These are phyloP conservation scores for Rhizopogon parksii DNA, from an alignment of 1,284 basidiomycete species.

Conservation along the genomic window DNA sequence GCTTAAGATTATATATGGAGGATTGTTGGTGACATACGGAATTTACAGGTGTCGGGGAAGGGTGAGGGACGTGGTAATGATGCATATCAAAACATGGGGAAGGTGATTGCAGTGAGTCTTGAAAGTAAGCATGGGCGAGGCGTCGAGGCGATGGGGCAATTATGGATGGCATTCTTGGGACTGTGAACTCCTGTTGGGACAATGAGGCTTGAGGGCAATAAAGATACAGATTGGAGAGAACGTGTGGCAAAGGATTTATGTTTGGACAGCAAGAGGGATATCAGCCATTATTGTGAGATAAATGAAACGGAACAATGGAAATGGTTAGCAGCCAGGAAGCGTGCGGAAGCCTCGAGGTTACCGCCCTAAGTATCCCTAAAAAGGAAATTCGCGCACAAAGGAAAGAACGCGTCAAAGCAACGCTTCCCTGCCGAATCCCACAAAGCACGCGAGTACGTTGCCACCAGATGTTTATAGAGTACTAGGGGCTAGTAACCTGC, in stretches of 20 bases:
- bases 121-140: conserved; percentile 9
- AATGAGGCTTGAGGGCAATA: conserved; percentile 12
- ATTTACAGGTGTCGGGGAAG: not conserved
- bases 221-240: conserved; percentile 23
- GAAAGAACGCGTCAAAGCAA: too few species aligned
- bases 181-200: conserved; percentile 2
- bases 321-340: conserved; percentile 1
- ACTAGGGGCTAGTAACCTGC: too few species aligned
- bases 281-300: conserved; percentile 12
- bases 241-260: conserved; percentile 12
- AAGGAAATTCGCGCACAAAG: conserved; percentile 15
- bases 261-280: conserved; percentile 9
- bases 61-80: not conserved
- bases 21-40: not conserved
- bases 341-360: conserved; percentile 13
- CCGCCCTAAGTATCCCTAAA: conserved; percentile 14
- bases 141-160: conserved; percentile 26
- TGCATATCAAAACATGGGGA: conserved; percentile 11
- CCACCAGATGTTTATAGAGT: too few species aligned
- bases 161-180: conserved; percentile 25
- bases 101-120: conserved; percentile 6
- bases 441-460: not conserved
- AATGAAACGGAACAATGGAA: conserved; percentile 19
- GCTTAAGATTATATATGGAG: not conserved
- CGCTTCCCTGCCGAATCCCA: not conserved